These are phyloP conservation scores for Kodamaea ohmeri DNA, from an alignment of 1,139 yeast genomes.

Conservation along the genomic window DNA sequence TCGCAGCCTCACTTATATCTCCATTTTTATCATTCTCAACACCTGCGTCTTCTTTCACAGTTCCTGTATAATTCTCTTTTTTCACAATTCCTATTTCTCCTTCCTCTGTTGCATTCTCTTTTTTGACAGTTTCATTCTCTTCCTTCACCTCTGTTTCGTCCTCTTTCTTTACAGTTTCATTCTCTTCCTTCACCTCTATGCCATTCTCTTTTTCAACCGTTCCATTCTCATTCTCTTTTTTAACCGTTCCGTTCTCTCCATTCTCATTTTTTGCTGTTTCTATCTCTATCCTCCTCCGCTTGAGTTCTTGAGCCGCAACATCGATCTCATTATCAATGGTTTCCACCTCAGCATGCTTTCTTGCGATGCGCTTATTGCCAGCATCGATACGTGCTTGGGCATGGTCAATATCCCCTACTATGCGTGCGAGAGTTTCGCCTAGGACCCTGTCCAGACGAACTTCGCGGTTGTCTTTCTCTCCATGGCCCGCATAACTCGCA, in stretches of 20 bases:
- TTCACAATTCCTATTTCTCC: constrained; percentile 2
- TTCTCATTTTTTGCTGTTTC: background rate
- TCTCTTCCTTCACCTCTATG: background rate
- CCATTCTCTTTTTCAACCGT: background rate
- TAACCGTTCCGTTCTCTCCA: constrained; percentile 12
- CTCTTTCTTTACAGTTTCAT: background rate
- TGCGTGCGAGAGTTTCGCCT: constrained; percentile 26
- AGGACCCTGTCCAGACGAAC: constrained; percentile 32
- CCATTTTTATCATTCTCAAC: background rate
- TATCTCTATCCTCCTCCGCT: background rate
- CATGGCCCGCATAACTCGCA: constrained; percentile 24
- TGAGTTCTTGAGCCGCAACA: constrained; percentile 11
- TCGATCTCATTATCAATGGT: constrained; percentile 20
- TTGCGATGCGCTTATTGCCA: constrained; percentile 38
- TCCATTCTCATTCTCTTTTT: constrained; percentile 16
- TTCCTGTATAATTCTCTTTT: background rate
- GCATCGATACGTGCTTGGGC: constrained; percentile 40
- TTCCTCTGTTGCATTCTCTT: constrained; percentile 2
- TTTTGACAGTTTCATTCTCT: background rate
- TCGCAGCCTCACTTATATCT: background rate
- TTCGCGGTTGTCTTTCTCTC: constrained; percentile 26
- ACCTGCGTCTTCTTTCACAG: background rate
- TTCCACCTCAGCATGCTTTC: constrained; percentile 34
- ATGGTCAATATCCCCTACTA: constrained; percentile 38
- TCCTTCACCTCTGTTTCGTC: background rate